Evolutionary conservation across 176 grass and related monocot genomes (phyloP).

Genomic region (Oryza punctata): DNA sequence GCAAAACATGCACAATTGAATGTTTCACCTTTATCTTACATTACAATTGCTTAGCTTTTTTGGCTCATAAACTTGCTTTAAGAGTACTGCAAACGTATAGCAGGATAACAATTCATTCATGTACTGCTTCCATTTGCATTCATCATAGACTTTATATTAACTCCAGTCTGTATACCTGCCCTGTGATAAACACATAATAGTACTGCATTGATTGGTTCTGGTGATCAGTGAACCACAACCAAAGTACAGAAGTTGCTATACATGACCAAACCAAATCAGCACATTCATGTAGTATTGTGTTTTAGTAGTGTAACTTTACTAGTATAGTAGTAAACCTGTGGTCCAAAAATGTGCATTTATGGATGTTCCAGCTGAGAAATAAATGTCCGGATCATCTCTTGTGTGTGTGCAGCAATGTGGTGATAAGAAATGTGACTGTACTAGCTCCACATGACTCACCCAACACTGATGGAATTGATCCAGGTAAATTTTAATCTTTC

Average conservation of each 20-base stretch:
- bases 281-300: constrained; percentile 24
- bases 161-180: constrained; percentile 27
- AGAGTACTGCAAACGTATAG: neutral
- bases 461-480: constrained; percentile 94
- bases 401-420: constrained; percentile 73
- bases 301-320: constrained; percentile 20
- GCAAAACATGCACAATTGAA: neutral
- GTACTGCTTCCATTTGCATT: constrained; percentile 16
- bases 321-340: constrained; percentile 18
- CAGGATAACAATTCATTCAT: neutral
- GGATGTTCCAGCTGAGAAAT: constrained; percentile 30
- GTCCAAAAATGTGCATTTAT: constrained; percentile 43
- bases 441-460: constrained; percentile 91
- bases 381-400: constrained; percentile 33
- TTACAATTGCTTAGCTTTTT: constrained; percentile 18
- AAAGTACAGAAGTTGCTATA: constrained; percentile 32
- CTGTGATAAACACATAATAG: constrained; percentile 17
- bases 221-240: constrained; percentile 14
- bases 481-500: constrained; percentile 56
- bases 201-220: constrained; percentile 18
- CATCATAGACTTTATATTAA: constrained; percentile 17
- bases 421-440: constrained; percentile 80
- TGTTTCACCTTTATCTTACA: constrained; percentile 16
- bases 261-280: constrained; percentile 27
- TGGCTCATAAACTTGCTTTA: neutral